phyloP scores from a whole-genome alignment of 768 basidiomycete species.

The Aureoboletus auriporus region DNA sequence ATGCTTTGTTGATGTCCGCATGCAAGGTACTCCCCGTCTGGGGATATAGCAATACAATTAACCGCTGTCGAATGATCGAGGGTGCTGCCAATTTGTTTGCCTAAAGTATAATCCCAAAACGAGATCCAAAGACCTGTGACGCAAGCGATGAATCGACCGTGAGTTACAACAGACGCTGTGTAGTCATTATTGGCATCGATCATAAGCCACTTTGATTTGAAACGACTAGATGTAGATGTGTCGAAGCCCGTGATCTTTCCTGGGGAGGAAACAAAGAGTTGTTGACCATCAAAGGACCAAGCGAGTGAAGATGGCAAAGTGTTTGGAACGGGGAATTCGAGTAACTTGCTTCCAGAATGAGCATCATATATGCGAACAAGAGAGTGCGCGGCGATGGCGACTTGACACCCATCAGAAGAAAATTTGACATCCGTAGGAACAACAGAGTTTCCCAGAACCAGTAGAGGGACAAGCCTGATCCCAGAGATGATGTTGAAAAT shows the following conservation, averaged over 20 bases:
- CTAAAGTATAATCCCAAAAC: slow-evolving; percentile 5
- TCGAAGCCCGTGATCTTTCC: not conserved
- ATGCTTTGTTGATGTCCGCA: slow-evolving; percentile 1
- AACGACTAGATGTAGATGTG: not conserved
- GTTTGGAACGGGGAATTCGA: not conserved
- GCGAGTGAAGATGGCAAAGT: not conserved
- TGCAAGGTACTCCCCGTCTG: slow-evolving; percentile 3
- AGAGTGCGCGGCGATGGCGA: not conserved
- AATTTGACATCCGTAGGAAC: not conserved
- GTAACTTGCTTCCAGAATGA: not conserved
- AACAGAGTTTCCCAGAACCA: no score
- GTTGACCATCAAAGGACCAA: not conserved
- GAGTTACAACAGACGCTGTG: not conserved
- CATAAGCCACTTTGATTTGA: not conserved
- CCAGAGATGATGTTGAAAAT: not conserved
- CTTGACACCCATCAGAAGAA: not conserved
- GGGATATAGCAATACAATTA: slow-evolving; percentile 1
- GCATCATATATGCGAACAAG: not conserved
- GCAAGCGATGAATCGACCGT: not conserved
- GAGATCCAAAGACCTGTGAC: slow-evolving; percentile 1
- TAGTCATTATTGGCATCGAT: not conserved
- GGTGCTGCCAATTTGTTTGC: not conserved
- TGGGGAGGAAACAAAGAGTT: not conserved
- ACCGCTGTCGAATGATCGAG: not conserved
- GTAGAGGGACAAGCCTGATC: no score